These are phyloP conservation scores for Populus euphratica DNA, from an alignment of 345 rosid genomes.

Conservation along the genomic window DNA sequence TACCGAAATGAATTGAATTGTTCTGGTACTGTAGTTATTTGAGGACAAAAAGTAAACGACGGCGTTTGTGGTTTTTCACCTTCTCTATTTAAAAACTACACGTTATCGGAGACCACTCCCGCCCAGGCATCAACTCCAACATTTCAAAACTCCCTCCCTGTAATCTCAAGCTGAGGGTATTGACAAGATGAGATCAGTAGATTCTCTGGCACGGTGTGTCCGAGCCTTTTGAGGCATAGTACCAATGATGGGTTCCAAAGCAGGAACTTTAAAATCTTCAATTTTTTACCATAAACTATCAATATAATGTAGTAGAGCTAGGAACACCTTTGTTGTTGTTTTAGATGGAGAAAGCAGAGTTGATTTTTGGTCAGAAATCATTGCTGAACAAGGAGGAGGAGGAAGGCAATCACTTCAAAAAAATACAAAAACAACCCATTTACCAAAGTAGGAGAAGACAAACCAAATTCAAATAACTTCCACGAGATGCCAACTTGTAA, in stretches of 20 bases:
- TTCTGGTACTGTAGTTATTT: too few species aligned
- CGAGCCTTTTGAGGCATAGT: background rate
- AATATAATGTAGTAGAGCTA: background rate
- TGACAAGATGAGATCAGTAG: background rate
- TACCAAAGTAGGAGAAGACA: slow-evolving; percentile 52
- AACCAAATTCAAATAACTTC: slow-evolving; percentile 20
- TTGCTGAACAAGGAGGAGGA: slow-evolving; percentile 19
- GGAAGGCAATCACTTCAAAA: background rate
- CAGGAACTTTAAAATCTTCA: slow-evolving; percentile 19
- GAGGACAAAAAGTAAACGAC: background rate
- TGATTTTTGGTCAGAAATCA: slow-evolving; percentile 59
- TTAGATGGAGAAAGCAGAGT: slow-evolving; percentile 15
- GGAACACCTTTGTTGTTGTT: background rate
- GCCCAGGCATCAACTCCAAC: background rate
- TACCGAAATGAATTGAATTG: too few species aligned
- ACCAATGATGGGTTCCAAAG: slow-evolving; percentile 28
- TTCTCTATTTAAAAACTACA: background rate
- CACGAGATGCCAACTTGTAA: slow-evolving; percentile 25
- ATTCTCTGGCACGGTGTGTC: background rate
- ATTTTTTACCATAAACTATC: background rate
- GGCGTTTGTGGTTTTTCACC: background rate
- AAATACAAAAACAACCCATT: slow-evolving; percentile 23
- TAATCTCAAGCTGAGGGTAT: background rate
- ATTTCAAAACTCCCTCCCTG: background rate
- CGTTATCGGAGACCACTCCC: background rate